These are phyloP conservation scores for Beta vulgaris DNA, from an alignment of 148 eudicot genomes.

Conservation along the genomic window DNA sequence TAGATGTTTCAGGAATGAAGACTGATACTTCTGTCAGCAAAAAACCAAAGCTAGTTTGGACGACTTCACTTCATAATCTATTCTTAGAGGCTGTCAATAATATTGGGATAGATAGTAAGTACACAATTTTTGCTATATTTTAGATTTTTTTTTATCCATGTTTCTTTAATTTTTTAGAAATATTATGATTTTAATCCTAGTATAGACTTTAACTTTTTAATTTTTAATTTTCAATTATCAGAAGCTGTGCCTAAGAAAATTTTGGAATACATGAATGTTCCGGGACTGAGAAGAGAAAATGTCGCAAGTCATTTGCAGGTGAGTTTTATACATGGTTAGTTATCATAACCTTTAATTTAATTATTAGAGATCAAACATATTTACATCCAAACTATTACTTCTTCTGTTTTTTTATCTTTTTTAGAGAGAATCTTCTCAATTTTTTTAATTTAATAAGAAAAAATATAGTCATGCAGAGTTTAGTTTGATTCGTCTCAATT, in stretches of 20 bases:
- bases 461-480: too few species aligned
- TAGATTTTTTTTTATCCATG: too few species aligned
- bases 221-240: background rate
- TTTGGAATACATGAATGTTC: slow-evolving; percentile 49
- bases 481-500: too few species aligned
- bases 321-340: background rate
- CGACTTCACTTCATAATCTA: slow-evolving; percentile 45
- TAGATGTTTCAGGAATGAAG: background rate
- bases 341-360: background rate
- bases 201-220: background rate
- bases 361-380: background rate
- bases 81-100: slow-evolving; percentile 52
- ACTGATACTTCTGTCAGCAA: slow-evolving; percentile 5
- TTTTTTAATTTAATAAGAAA: too few species aligned
- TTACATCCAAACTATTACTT: background rate
- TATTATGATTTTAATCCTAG: too few species aligned
- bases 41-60: slow-evolving; percentile 49
- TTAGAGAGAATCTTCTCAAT: too few species aligned
- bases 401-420: too few species aligned
- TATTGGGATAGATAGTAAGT: slow-evolving; percentile 56
- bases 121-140: background rate
- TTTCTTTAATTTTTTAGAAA: background rate
- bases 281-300: slow-evolving; percentile 55
- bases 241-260: slow-evolving; percentile 61
- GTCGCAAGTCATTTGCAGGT: slow-evolving; percentile 81